phyloP scores from a whole-genome alignment of 106 monocot species.

The Dactylorhiza incarnata region DNA sequence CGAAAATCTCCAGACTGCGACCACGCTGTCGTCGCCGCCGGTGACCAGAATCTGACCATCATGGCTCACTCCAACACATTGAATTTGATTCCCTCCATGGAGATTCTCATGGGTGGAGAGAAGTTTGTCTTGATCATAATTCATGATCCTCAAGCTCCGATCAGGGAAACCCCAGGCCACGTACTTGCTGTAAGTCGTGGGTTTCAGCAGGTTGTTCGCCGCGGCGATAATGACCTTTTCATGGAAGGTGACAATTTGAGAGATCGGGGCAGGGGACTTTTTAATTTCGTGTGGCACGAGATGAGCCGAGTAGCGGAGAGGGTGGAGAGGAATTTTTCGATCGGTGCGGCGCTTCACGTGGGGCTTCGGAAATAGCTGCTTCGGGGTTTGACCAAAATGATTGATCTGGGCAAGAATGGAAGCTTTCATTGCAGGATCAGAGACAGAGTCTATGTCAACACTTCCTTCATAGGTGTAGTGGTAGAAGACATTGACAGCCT shows the following conservation, averaged over 20 bases:
- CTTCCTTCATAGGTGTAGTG: slow-evolving; percentile 98
- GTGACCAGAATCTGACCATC: slow-evolving; percentile 83
- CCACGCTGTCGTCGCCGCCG: slow-evolving; percentile 78
- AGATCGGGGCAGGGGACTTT: slow-evolving; percentile 39
- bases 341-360: slow-evolving; percentile 68
- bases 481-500: slow-evolving; percentile 94
- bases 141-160: slow-evolving; percentile 73
- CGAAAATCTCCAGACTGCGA: slow-evolving; percentile 71
- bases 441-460: slow-evolving; percentile 88
- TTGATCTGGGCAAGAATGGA: slow-evolving; percentile 97
- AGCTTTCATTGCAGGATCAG: slow-evolving; percentile 94
- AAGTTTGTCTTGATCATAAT: slow-evolving; percentile 82
- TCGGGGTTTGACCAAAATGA: slow-evolving; percentile 98
- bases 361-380: slow-evolving; percentile 82
- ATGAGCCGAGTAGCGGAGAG: slow-evolving; percentile 55
- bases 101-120: slow-evolving; percentile 84
- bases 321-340: slow-evolving; percentile 53
- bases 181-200: slow-evolving; percentile 66
- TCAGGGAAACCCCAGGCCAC: slow-evolving; percentile 96
- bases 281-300: slow-evolving; percentile 56
- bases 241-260: slow-evolving; percentile 67
- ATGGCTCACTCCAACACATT: slow-evolving; percentile 80
- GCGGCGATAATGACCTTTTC: slow-evolving; percentile 73
- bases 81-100: slow-evolving; percentile 88
- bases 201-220: slow-evolving; percentile 63